phyloP scores from a whole-genome alignment of 805 yeast species.

The Grigorovia humatica region DNA sequence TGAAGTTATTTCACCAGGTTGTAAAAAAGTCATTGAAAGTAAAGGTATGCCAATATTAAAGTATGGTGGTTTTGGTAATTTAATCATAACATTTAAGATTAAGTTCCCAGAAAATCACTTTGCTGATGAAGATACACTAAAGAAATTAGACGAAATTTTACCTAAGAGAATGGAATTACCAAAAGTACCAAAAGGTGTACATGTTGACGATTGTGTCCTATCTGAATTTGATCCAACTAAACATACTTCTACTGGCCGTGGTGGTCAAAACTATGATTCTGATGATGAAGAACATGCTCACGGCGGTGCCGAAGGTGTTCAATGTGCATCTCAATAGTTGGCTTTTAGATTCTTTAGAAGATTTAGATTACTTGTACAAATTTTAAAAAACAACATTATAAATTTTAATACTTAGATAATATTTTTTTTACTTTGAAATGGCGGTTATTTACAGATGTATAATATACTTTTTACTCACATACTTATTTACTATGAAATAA shows the following conservation, averaged over 20 bases:
- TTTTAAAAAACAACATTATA: not conserved
- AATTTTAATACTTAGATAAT: not conserved
- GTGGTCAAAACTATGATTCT: slow-evolving; percentile 35
- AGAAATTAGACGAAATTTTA: slow-evolving; percentile 60
- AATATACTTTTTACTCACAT: not conserved
- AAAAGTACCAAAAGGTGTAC: slow-evolving; percentile 57
- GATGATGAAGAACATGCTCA: slow-evolving; percentile 40
- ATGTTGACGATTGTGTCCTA: slow-evolving; percentile 71
- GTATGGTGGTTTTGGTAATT: slow-evolving; percentile 80
- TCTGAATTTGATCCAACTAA: slow-evolving; percentile 56
- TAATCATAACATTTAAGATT: slow-evolving; percentile 74
- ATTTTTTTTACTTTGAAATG: not conserved
- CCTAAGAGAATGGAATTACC: slow-evolving; percentile 58
- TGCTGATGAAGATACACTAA: slow-evolving; percentile 63
- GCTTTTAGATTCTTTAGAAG: not conserved
- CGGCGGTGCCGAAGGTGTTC: slow-evolving; percentile 30
- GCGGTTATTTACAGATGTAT: not conserved
- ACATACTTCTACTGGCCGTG: slow-evolving; percentile 36
- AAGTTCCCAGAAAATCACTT: slow-evolving; percentile 78
- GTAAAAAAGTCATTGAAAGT: slow-evolving; percentile 69
- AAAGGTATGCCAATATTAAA: slow-evolving; percentile 97
- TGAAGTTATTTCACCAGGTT: slow-evolving; percentile 82
- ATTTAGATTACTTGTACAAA: not conserved
- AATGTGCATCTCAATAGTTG: slow-evolving; percentile 82
- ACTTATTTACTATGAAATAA: not conserved